Percentiles rank a stretch among this genome's conserved stretches.
Conservation (phyloP, 78 protist genomes). For the Planoprotostelium fungivorum region DNA sequence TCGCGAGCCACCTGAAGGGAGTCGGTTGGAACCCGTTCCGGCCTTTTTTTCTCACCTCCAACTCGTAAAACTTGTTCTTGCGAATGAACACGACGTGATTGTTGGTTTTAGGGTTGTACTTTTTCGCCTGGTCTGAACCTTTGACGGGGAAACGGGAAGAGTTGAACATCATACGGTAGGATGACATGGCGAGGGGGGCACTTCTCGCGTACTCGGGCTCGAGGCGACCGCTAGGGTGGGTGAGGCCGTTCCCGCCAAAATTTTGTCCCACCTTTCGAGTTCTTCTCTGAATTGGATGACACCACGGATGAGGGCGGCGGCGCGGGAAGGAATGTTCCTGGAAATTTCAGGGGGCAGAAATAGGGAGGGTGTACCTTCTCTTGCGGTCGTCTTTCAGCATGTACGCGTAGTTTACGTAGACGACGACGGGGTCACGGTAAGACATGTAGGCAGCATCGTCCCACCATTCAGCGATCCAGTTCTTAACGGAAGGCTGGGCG, state of each 20-base stretch:
- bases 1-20: neutral
- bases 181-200: neutral
- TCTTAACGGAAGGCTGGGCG: neutral
- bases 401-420: neutral
- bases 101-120: neutral
- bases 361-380: neutral
- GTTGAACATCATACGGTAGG: neutral
- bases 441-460: neutral
- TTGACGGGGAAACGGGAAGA: neutral
- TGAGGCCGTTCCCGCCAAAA: neutral
- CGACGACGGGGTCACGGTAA: neutral
- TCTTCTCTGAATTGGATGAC: neutral
- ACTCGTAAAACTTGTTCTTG: neutral
- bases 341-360: neutral
- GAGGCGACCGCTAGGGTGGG: neutral
- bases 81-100: neutral
- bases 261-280: neutral
- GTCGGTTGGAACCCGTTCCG: neutral
- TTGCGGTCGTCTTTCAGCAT: neutral
- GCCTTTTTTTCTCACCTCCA: neutral
- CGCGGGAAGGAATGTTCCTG: neutral
- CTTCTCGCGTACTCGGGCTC: neutral
- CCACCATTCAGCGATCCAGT: neutral
- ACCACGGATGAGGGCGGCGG: neutral
- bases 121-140: neutral